A percentile compares a stretch with the other conserved stretches of the same genome.
These are phyloP conservation scores for Pythium myriotylum DNA, from an alignment of 352 stramenopile species.

Conservation along the genomic window DNA sequence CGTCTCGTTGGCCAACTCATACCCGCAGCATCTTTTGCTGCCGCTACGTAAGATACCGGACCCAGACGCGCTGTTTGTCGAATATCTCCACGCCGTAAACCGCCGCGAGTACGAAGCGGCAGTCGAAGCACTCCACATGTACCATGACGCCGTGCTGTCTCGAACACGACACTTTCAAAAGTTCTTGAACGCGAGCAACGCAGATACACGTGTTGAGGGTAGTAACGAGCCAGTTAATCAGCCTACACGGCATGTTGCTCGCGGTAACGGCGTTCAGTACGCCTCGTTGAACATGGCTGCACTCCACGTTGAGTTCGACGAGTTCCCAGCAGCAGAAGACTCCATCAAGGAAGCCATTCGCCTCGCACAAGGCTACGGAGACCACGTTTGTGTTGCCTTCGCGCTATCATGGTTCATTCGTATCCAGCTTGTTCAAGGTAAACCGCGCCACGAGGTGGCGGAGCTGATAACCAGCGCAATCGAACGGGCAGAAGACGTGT, in stretches of 20 bases:
- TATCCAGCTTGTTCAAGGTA: slow-evolving; percentile 63
- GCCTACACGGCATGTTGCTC: not conserved
- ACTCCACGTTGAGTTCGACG: slow-evolving; percentile 86
- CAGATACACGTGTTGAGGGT: slow-evolving; percentile 4
- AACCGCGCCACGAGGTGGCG: slow-evolving; percentile 51
- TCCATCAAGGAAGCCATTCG: slow-evolving; percentile 92
- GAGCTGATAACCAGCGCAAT: slow-evolving; percentile 55
- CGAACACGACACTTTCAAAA: slow-evolving; percentile 15
- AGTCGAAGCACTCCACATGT: slow-evolving; percentile 91
- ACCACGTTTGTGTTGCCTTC: slow-evolving; percentile 93
- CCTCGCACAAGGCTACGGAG: slow-evolving; percentile 91
- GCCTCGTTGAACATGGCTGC: slow-evolving; percentile 89
- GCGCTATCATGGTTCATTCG: slow-evolving; percentile 88
- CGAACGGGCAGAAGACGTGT: slow-evolving; percentile 60
- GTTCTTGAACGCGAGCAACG: not conserved
- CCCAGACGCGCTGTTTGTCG: slow-evolving; percentile 76
- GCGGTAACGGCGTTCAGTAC: slow-evolving; percentile 77
- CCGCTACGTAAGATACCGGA: slow-evolving; percentile 33
- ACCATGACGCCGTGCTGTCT: slow-evolving; percentile 90
- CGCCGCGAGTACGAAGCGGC: slow-evolving; percentile 84
- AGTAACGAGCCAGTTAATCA: not conserved
- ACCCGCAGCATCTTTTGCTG: not conserved
- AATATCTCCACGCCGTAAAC: slow-evolving; percentile 85
- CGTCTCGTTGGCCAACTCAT: slow-evolving; percentile 1
- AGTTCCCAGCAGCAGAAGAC: slow-evolving; percentile 72